A percentile compares a stretch with the other conserved stretches of the same genome.
Evolutionary conservation across 345 rosid genomes (phyloP).

Genomic region (Lepidium aucheri): DNA sequence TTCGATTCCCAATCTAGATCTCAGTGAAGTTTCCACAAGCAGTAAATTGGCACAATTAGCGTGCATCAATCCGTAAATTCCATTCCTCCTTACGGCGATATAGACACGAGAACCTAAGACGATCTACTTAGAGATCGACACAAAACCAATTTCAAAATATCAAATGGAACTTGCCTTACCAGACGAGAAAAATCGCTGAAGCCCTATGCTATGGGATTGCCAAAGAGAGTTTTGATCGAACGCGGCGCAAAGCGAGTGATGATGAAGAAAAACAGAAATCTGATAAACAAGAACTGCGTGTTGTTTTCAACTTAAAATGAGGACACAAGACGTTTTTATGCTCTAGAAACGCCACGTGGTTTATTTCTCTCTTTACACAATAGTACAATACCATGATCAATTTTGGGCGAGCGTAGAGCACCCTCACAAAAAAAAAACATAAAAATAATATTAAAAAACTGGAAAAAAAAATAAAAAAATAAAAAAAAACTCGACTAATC

Average conservation of each 20-base stretch:
- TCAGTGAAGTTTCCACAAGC: neutral
- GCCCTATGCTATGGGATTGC: neutral
- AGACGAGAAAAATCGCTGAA: constrained; percentile 3
- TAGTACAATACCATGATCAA: no score
- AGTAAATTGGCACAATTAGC: neutral
- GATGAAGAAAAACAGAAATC: neutral
- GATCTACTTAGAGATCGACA: neutral
- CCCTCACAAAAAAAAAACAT: no score
- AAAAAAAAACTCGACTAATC: no score
- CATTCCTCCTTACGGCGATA: neutral
- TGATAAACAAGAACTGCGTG: neutral
- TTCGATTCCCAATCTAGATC: constrained; percentile 12
- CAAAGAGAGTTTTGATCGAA: neutral
- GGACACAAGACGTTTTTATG: neutral
- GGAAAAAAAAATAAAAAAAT: no score
- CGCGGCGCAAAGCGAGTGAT: neutral
- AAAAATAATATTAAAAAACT: no score
- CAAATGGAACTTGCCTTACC: neutral
- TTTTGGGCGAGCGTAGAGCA: no score
- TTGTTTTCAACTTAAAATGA: neutral
- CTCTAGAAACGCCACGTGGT: neutral
- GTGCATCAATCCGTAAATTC: neutral
- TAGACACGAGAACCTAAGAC: neutral
- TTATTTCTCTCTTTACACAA: neutral
- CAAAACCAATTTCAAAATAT: neutral